These are phyloP conservation scores for Leccinum subgranulosum DNA, from an alignment of 768 basidiomycete genomes.

Conservation along the genomic window DNA sequence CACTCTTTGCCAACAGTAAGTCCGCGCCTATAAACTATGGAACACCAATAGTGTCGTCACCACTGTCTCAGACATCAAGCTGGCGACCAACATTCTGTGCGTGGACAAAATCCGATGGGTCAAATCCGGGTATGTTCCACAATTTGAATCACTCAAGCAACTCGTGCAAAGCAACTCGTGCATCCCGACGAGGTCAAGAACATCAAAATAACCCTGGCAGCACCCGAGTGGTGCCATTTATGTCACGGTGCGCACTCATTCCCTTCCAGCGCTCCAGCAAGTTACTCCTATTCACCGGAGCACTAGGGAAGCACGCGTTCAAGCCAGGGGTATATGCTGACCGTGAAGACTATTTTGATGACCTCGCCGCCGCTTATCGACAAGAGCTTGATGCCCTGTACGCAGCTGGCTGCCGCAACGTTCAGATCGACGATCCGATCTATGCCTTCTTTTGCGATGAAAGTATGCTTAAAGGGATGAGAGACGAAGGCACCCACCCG, in stretches of 20 bases:
- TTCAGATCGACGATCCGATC: constrained; percentile 47
- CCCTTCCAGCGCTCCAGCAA: not conserved
- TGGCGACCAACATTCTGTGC: constrained; percentile 19
- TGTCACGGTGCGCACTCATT: constrained; percentile 47
- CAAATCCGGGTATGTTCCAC: constrained; percentile 58
- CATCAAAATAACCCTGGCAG: constrained; percentile 70
- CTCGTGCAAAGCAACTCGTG: constrained; percentile 60
- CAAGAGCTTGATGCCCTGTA: constrained; percentile 45
- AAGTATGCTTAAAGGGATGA: constrained; percentile 52
- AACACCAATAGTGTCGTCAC: not conserved
- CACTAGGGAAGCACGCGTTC: constrained; percentile 22
- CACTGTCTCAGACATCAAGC: constrained; percentile 13
- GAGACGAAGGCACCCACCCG: constrained; percentile 57
- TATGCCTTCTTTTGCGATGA: constrained; percentile 67
- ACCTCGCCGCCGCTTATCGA: constrained; percentile 45
- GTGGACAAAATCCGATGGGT: constrained; percentile 64
- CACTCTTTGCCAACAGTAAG: constrained; percentile 21
- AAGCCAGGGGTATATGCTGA: constrained; percentile 15
- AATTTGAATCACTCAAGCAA: constrained; percentile 59
- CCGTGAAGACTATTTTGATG: constrained; percentile 44
- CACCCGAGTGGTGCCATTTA: constrained; percentile 71
- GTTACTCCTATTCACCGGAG: not conserved
- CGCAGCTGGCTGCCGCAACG: constrained; percentile 39
- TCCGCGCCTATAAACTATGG: not conserved
- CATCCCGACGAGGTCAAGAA: constrained; percentile 58